Conservation (phyloP, 495 filamentous ascomycete species). For the Trichoderma asperelloides region DNA sequence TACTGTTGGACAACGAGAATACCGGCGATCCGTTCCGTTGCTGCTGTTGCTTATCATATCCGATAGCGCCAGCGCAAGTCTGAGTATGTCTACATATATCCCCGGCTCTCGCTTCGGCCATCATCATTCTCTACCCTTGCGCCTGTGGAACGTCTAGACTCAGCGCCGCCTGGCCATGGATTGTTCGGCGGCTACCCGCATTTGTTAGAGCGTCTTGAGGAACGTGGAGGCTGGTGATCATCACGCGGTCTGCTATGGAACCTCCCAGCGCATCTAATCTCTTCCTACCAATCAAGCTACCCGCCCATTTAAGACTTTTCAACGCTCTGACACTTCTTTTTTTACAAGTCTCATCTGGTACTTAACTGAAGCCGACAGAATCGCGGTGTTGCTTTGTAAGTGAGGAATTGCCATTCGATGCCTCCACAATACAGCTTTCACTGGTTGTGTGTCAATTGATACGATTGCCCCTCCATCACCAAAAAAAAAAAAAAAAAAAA, state of each 20-base stretch:
- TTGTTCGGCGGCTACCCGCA: not conserved
- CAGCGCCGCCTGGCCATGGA: not conserved
- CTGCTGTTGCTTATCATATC: not conserved
- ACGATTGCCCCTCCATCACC: not conserved
- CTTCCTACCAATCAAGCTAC: not conserved
- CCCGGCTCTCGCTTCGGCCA: not conserved
- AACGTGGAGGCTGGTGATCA: constrained; percentile 8
- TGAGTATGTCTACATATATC: no score
- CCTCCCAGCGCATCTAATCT: not conserved
- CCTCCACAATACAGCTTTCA: no score
- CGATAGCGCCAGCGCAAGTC: no score
- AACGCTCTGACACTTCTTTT: not conserved
- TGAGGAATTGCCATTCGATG: not conserved
- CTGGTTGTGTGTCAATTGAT: not conserved
- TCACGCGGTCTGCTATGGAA: constrained; percentile 3
- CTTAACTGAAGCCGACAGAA: not conserved
- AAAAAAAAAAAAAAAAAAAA: not conserved
- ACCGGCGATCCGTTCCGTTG: not conserved
- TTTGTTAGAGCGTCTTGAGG: not conserved
- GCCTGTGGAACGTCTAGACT: not conserved
- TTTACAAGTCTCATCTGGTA: not conserved
- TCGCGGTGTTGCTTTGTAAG: not conserved
- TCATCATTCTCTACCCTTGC: not conserved
- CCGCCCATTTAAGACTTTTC: not conserved
- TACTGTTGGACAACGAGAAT: no score